Evolutionary conservation across 208 protist species (phyloP), one percentile per base, ranked within the genome.

Genomic region (Vickermania spadyakhi): DNA sequence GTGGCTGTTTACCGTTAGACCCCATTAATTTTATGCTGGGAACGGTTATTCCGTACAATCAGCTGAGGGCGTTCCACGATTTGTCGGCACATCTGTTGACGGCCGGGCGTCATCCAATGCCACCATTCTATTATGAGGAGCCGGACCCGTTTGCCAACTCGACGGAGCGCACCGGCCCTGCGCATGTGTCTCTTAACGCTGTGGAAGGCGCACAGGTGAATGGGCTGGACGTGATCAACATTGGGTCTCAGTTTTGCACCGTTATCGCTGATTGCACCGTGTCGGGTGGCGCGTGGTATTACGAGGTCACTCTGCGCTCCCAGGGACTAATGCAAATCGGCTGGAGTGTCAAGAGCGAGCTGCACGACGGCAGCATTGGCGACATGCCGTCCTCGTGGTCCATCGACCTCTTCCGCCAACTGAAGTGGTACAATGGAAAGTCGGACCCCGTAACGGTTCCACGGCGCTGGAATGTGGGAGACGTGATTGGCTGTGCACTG

Each of bases 261-360:
- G 77, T 92, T 31, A 58, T 56, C 31, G 85, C 84, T 30, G 80
- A 96, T 62, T 91, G 86, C 71, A 72, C 63, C 5, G 91, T 95
- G 29, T 57, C 67, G 11, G 84, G 79, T 29, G 88, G 86, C 31
- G 65, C 62, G 29, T 96, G 91, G 91, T 96, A 95, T 69, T 96
- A 90, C 67, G 91, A 96, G 70, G 83, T 95, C 54, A 89, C 80
- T 21, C 66, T 96, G 54, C 75, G 72, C 28, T 86, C 85, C 22
- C 91, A 96, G 56, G 91, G 91, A 18, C 75, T 96, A 28, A 91
- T 95, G 81, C 91, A 96, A 68, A 82, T 96, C 56, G 91, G 91
- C 36, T 96, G 91, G 89, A 67, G 77, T 53, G 68, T 77, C 28
- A 72, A 62, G 30, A 50, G 63, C 11, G 72, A 77, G 1, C 25